Evolutionary conservation across 805 yeast genomes (phyloP).

Genomic region (Barnettozyma botsteinii): DNA sequence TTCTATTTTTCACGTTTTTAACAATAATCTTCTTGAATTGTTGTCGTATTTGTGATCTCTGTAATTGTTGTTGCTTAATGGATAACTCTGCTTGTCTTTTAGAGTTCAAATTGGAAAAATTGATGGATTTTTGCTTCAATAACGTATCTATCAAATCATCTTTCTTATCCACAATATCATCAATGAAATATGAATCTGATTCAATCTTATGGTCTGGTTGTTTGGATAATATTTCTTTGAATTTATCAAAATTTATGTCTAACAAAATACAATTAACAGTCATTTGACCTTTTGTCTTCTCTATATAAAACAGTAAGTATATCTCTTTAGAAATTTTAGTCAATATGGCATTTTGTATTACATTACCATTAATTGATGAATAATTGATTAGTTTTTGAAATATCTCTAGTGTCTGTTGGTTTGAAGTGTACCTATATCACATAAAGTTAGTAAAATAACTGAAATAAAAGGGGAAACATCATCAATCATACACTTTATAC

Average conservation of each 20-base stretch:
- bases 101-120: constrained; percentile 14
- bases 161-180: constrained; percentile 14
- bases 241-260: constrained; percentile 11
- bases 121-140: constrained; percentile 13
- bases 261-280: constrained; percentile 18
- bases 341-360: constrained; percentile 14
- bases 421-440: constrained; percentile 16
- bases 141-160: constrained; percentile 23
- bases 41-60: constrained; percentile 13
- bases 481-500: constrained; percentile 24
- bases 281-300: constrained; percentile 5
- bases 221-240: constrained; percentile 7
- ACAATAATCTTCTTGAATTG: constrained; percentile 16
- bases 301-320: constrained; percentile 20
- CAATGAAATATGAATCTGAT: constrained; percentile 15
- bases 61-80: constrained; percentile 18
- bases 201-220: background rate
- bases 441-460: constrained; percentile 1
- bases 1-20: constrained; percentile 12
- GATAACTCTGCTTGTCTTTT: constrained; percentile 16
- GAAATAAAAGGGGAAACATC: background rate
- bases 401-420: constrained; percentile 7
- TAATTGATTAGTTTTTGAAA: constrained; percentile 17
- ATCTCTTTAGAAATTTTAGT: constrained; percentile 8
- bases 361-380: constrained; percentile 10